Evolutionary conservation across 1,139 yeast species (phyloP), one percentile per base, ranked within the genome.

Genomic region (Groenewaldozyma sp.): DNA sequence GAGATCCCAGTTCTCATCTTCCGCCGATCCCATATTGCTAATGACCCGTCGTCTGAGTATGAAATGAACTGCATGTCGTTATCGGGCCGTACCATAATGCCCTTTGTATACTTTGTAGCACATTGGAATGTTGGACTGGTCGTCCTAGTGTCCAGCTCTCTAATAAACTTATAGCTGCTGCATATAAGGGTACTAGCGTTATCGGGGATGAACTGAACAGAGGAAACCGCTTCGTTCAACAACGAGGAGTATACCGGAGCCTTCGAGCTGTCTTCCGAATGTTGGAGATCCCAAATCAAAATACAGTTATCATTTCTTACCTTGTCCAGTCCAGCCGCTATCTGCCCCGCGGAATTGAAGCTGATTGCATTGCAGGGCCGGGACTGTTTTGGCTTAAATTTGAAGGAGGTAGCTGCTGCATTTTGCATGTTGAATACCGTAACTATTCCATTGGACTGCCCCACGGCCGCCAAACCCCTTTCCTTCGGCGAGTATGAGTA

Each of bases 1-100:
- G 49, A 35, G 28, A 50, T 43, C 16, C 54, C 45, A 24, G 59
- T 54, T 20, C 64, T 50, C 45, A 86, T 59, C 48, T 73, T 78
- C 44, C 96, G 70, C 45, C 94, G 70, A 57, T 88, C 97, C 94
- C 95, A 88, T 11, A 87, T 69, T 0, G 91, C 79, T 42, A 87
- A 63, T 0, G 93, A 74, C 1, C 95, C 95, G 53, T 83, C 93
- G 51, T 86, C 95, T 39, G 86, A 74, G 48, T 74, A 74, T 0
- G 94, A 78, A 29, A 84, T 76, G 58, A 86, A 83, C 48, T 74
- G 70, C 58, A 74, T 70, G 28, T 70, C 71, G 44, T 73, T 69
- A 52, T 77, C 76, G 3, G 82, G 91, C 54, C 84, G 91, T 31
- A 80, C 66, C 7, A 73, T 68, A 34, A 88, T 69, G 10, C 83